Evolutionary conservation across 352 stramenopile species (phyloP).

Genomic region (Pseudoperonospora humuli): DNA sequence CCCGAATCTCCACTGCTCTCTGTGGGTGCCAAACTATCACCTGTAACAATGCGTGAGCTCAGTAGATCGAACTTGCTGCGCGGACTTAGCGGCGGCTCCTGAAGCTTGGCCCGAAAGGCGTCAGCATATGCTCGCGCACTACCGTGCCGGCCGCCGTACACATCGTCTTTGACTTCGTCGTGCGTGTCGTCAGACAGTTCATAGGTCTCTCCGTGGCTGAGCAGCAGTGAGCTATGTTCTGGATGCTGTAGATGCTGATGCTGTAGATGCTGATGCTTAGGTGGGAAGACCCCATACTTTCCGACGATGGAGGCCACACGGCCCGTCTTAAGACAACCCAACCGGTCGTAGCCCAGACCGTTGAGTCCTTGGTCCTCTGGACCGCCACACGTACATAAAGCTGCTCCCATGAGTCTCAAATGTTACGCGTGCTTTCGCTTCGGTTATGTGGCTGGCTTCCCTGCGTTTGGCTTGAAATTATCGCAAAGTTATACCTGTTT

Average conservation of each 20-base stretch:
- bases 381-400: conserved; percentile 42
- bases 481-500: neutral
- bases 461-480: conserved; percentile 8
- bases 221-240: conserved; percentile 29
- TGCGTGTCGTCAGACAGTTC: conserved; percentile 40
- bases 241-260: conserved; percentile 25
- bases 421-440: conserved; percentile 18
- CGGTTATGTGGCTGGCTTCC: conserved; percentile 6
- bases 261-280: conserved; percentile 26
- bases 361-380: conserved; percentile 36
- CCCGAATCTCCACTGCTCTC: conserved; percentile 19
- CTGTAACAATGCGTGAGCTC: conserved; percentile 18
- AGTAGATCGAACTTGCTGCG: conserved; percentile 63
- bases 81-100: conserved; percentile 59
- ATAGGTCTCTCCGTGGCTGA: conserved; percentile 50
- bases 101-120: conserved; percentile 59
- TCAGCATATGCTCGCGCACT: conserved; percentile 51
- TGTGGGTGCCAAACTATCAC: conserved; percentile 18
- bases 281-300: conserved; percentile 28
- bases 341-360: conserved; percentile 31
- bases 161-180: conserved; percentile 16
- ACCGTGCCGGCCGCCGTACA: conserved; percentile 9
- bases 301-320: conserved; percentile 22
- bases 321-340: conserved; percentile 22
- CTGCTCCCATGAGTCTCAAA: conserved; percentile 30